phyloP scores from a whole-genome alignment of 106 monocot genomes.

The Ottelia alismoides region DNA sequence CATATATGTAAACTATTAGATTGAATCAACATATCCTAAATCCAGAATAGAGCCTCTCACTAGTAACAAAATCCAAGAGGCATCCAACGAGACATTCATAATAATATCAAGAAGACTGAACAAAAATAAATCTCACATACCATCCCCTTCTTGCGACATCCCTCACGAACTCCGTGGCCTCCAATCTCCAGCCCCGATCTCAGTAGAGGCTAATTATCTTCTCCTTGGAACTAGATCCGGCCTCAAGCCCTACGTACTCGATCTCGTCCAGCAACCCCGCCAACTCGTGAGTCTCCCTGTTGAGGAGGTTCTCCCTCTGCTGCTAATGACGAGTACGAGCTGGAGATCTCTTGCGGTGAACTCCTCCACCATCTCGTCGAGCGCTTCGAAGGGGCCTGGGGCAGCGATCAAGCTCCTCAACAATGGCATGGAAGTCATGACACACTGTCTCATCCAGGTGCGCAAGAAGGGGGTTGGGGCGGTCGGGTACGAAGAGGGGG shows the following conservation, averaged over 20 bases:
- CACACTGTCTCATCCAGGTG: no score
- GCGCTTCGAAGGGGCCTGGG: constrained; percentile 66
- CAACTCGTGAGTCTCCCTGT: constrained; percentile 89
- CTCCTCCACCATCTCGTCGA: constrained; percentile 44
- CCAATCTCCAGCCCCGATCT: constrained; percentile 69
- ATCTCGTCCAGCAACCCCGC: constrained; percentile 79
- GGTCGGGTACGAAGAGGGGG: no score
- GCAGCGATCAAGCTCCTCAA: constrained; percentile 83
- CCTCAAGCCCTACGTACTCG: constrained; percentile 80
- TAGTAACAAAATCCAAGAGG: no score
- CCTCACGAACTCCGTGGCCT: constrained; percentile 67
- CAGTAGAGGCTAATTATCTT: constrained; percentile 89
- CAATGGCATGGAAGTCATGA: constrained; percentile 53
- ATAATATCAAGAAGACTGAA: not conserved
- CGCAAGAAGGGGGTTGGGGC: no score
- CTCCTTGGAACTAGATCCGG: constrained; percentile 89
- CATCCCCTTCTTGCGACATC: constrained; percentile 64
- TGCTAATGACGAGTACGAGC: constrained; percentile 83
- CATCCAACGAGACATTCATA: no score
- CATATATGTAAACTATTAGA: no score
- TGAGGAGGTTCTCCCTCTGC: constrained; percentile 63
- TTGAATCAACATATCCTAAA: no score
- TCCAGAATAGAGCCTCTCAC: no score
- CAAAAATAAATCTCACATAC: constrained; percentile 20
- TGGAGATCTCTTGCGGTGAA: constrained; percentile 80